phyloP scores from a whole-genome alignment of 2,329 filamentous ascomycete species.

The Mycosphaerelloides madeirae region DNA sequence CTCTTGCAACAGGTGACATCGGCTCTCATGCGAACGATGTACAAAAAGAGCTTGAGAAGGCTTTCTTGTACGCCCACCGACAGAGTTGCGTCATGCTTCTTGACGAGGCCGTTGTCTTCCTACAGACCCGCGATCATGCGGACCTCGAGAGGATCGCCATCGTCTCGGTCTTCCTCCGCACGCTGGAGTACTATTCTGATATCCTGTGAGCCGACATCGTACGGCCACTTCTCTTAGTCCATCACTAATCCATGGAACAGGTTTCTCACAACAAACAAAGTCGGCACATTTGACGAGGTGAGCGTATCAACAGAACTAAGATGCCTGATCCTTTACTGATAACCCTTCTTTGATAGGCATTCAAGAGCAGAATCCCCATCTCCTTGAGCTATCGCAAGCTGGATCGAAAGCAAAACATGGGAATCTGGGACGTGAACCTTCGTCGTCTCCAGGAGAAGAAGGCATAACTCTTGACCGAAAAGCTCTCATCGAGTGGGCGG shows the following conservation, averaged over 20 bases:
- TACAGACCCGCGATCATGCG: slow-evolving; percentile 36
- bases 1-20: not conserved
- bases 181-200: slow-evolving; percentile 37
- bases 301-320: not conserved
- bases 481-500: not conserved
- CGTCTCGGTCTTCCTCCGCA: slow-evolving; percentile 40
- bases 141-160: slow-evolving; percentile 45
- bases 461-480: not conserved
- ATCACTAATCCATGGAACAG: too few relatives aligned
- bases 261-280: not conserved
- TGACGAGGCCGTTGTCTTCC: slow-evolving; percentile 47
- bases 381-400: not conserved
- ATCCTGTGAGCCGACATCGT: slow-evolving; percentile 21
- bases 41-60: not conserved
- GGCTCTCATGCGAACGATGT: not conserved
- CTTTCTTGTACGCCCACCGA: not conserved
- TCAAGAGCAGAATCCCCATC: not conserved
- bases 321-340: too few relatives aligned
- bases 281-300: not conserved
- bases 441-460: not conserved
- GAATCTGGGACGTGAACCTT: not conserved
- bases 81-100: slow-evolving; percentile 52
- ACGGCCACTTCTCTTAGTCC: too few relatives aligned
- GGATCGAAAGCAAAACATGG: not conserved
- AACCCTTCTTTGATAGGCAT: not conserved